Conservation (phyloP, 225 moss, liverwort and hornwort genomes). For the Rhytidiadelphus loreus region DNA sequence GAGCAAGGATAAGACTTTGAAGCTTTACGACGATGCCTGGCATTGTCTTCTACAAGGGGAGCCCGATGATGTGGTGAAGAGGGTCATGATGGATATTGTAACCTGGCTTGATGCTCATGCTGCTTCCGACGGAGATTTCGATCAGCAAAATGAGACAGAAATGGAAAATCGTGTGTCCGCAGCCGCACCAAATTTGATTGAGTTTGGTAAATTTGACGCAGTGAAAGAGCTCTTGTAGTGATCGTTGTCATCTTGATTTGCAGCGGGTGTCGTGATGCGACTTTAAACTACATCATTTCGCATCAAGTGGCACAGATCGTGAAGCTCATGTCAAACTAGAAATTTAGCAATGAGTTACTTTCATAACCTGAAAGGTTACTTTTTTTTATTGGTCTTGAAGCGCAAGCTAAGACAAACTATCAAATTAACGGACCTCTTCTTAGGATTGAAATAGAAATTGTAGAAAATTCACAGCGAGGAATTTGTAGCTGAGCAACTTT, state of each 20-base stretch:
- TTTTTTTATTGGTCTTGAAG: background rate
- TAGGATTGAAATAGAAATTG: background rate
- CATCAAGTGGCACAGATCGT: background rate
- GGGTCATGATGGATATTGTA: conserved; percentile 64
- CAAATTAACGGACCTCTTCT: background rate
- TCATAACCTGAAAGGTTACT: background rate
- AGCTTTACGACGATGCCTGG: conserved; percentile 70
- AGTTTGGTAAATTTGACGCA: conserved; percentile 24
- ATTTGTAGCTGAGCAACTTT: background rate
- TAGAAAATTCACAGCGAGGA: background rate
- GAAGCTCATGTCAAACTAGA: background rate
- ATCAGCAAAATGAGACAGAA: conserved; percentile 1
- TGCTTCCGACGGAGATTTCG: conserved; percentile 2
- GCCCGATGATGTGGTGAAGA: conserved; percentile 56
- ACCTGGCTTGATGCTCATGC: conserved; percentile 68
- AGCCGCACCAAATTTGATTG: conserved; percentile 30
- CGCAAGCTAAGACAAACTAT: background rate
- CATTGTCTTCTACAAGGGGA: conserved; percentile 93
- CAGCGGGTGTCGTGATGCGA: background rate
- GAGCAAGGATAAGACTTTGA: conserved; percentile 58
- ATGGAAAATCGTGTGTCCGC: conserved; percentile 4
- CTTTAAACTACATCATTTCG: background rate
- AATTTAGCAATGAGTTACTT: background rate
- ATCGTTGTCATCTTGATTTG: background rate
- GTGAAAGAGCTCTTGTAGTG: conserved; percentile 9